Percentiles rank a stretch among this genome's conserved stretches.
Evolutionary conservation across 2,329 filamentous ascomycete genomes (phyloP).

Genomic region (Trichoderma harzianum): DNA sequence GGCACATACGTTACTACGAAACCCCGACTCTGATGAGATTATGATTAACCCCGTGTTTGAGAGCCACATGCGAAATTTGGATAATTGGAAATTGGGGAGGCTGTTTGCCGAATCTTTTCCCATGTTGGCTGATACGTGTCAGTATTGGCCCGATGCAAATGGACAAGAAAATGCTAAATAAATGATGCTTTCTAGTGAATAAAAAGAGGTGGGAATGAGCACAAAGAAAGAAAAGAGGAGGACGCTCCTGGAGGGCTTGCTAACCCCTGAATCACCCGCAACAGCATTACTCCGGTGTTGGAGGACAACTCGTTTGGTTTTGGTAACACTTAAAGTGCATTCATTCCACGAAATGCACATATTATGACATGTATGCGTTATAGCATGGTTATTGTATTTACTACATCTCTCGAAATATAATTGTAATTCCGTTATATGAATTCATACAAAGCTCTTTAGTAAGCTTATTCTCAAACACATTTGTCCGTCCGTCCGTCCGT

Average conservation of each 20-base stretch:
- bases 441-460: not conserved
- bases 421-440: not conserved
- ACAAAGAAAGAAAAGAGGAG: not conserved
- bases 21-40: slow-evolving; percentile 59
- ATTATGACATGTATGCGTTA: not conserved
- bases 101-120: slow-evolving; percentile 67
- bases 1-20: slow-evolving; percentile 63
- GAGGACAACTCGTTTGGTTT: not conserved
- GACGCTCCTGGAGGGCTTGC: not conserved
- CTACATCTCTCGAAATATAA: not conserved
- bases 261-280: not conserved
- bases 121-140: slow-evolving; percentile 22
- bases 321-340: not conserved
- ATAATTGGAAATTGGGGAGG: slow-evolving; percentile 78
- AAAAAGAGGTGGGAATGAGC: not conserved
- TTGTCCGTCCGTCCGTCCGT: not conserved
- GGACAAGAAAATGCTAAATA: not conserved
- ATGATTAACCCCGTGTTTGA: slow-evolving; percentile 87
- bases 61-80: slow-evolving; percentile 67
- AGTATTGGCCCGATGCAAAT: not conserved
- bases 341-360: not conserved
- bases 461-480: not conserved
- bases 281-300: not conserved
- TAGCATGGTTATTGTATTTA: not conserved
- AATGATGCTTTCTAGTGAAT: not conserved